Evolutionary conservation across 352 stramenopile genomes (phyloP), one percentile per base, ranked within the genome.

Genomic region (Peronosclerospora sorghi): DNA sequence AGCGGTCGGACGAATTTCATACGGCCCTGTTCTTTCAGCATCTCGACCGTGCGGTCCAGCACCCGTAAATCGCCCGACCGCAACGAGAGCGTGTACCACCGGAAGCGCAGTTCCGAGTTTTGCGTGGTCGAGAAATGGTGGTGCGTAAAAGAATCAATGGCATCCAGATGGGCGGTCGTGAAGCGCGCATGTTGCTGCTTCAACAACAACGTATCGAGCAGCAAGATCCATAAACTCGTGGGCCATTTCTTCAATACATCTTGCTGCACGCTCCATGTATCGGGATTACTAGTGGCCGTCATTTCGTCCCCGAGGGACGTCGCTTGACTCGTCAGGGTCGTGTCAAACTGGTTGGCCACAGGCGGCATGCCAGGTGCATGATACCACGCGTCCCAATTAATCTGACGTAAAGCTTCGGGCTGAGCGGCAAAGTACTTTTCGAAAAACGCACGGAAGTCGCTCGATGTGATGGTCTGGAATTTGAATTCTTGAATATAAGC

Each of bases 381-480:
- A 34, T 95, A 91, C 94, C 92, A 98, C 8, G 51, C 59, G 41
- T 97, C 59, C 93, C 94, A 98, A 56, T 98, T 87, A 45, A 98
- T 83, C 35, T 65, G 51, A 14, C 54, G 35, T 13, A 94, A 52
- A 24, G 61, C 60, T 2, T 52, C 46, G 6, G 32, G 27, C 29
- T 71, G 64, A 8, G 65, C 48, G 7, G 64, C 59, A 54, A 97
- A 96, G 45, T 94, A 76, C 9, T 69, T 35, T 0, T 74, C 70
- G 30, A 90, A 92, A 36, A 83, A 80, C 19, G 51, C 42, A 28
- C 62, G 66, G 54, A 90, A 92, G 20, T 94, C 69, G 6, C 69
- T 51, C 6, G 78, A 93, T 2, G 83, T 95, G 15, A 97, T 46
- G 8, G 79, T 94, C 40, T 76, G 72, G 52, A 86, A 95, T 30